These are phyloP conservation scores for Yamadazyma laniorum DNA, from an alignment of 805 yeast genomes.

Conservation along the genomic window DNA sequence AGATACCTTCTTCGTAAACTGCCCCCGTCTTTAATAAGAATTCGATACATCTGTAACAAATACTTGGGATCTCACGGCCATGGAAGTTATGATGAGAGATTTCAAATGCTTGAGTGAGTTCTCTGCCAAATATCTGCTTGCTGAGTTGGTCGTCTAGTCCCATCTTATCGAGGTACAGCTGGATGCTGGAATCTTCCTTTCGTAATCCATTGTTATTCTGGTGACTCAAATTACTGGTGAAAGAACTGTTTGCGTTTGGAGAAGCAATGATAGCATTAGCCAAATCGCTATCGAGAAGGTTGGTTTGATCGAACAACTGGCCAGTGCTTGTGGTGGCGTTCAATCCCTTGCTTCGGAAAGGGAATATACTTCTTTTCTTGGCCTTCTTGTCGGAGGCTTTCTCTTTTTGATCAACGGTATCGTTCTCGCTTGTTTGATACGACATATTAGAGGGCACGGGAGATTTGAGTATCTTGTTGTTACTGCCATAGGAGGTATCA, in stretches of 20 bases:
- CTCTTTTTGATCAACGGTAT: constrained; percentile 5
- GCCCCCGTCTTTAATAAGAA: constrained; percentile 67
- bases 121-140: constrained; percentile 61
- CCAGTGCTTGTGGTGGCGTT: constrained; percentile 18
- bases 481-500: constrained; percentile 5
- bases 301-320: constrained; percentile 2
- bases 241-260: constrained; percentile 4
- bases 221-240: constrained; percentile 5
- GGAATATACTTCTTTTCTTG: constrained; percentile 60
- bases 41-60: constrained; percentile 71
- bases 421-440: constrained; percentile 6
- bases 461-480: constrained; percentile 8
- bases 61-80: constrained; percentile 62
- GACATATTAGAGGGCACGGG: constrained; percentile 9
- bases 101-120: constrained; percentile 49
- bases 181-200: constrained; percentile 19
- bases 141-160: constrained; percentile 33
- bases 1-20: constrained; percentile 84
- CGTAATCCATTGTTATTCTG: not conserved
- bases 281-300: constrained; percentile 5
- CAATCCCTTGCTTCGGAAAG: constrained; percentile 39
- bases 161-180: constrained; percentile 34
- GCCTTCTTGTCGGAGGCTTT: constrained; percentile 34
- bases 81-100: constrained; percentile 49
- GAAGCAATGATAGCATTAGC: constrained; percentile 2